These are phyloP conservation scores for Xerocomellus dryophilus DNA, from an alignment of 768 basidiomycete genomes.

Conservation along the genomic window DNA sequence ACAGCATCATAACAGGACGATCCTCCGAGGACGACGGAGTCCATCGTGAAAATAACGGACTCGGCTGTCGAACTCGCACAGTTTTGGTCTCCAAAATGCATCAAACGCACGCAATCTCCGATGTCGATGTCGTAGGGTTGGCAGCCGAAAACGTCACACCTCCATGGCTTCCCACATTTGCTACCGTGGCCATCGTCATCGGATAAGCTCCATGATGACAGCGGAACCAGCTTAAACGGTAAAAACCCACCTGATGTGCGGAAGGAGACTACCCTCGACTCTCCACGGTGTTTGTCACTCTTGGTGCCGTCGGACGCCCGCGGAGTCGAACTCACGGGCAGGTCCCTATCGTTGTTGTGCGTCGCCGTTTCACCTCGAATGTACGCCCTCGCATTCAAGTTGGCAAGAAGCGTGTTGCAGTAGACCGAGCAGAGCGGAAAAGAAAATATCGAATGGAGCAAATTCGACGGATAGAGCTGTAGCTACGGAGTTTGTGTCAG, in stretches of 20 bases:
- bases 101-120: no score
- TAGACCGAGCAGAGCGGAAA: constrained; percentile 12
- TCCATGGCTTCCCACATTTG: background rate
- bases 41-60: no score
- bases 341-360: background rate
- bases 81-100: no score
- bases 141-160: no score
- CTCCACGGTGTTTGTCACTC: background rate
- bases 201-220: background rate
- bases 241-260: background rate
- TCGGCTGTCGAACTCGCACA: no score
- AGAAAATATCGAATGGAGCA: background rate
- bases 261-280: background rate
- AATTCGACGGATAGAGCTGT: background rate
- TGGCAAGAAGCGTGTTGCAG: background rate
- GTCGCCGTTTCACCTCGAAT: background rate
- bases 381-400: no score
- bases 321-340: background rate
- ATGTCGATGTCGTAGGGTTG: no score
- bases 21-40: no score
- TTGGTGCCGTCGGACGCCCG: background rate
- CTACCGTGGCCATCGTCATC: no score
- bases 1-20: no score
- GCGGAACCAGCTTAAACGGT: no score
- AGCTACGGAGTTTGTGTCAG: background rate